A percentile compares a stretch with the other conserved stretches of the same genome.
These are phyloP conservation scores for Entonaema liquescens DNA, from an alignment of 495 filamentous ascomycete genomes.

Conservation along the genomic window DNA sequence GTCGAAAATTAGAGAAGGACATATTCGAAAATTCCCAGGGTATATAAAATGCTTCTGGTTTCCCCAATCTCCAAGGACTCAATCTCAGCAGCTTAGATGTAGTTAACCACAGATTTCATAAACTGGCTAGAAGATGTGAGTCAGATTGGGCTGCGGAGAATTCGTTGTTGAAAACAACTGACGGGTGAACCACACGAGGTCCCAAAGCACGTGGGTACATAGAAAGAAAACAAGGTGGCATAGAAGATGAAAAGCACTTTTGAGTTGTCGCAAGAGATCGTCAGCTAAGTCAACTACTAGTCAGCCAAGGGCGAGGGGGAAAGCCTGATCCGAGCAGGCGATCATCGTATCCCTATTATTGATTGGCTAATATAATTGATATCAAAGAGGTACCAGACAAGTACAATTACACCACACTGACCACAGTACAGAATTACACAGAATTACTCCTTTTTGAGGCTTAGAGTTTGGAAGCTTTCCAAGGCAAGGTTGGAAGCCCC, in stretches of 20 bases:
- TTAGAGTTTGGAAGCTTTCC: conserved; percentile 7
- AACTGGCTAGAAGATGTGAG: conserved; percentile 5
- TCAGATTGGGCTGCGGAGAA: conserved; percentile 12
- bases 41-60: conserved; percentile 1
- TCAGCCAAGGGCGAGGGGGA: conserved; percentile 19
- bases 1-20: conserved; percentile 35
- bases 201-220: conserved; percentile 22
- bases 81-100: conserved; percentile 6
- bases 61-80: conserved; percentile 1
- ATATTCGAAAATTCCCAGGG: conserved; percentile 22
- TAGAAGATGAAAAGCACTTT: conserved; percentile 18
- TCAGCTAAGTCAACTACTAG: not conserved
- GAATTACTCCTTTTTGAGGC: conserved; percentile 14
- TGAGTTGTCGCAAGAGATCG: conserved; percentile 16
- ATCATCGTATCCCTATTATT: conserved; percentile 20
- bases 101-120: conserved; percentile 17
- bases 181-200: not conserved
- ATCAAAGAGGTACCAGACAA: conserved; percentile 20
- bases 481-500: conserved; percentile 8
- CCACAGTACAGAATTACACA: too few relatives aligned
- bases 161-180: conserved; percentile 12
- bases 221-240: conserved; percentile 3
- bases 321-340: conserved; percentile 23
- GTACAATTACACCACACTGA: conserved; percentile 14
- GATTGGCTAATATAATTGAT: conserved; percentile 25